A percentile compares a stretch with the other conserved stretches of the same genome.
Conservation (phyloP, 192 early-diverging fungal species). For the Kickxella alabastrina region DNA sequence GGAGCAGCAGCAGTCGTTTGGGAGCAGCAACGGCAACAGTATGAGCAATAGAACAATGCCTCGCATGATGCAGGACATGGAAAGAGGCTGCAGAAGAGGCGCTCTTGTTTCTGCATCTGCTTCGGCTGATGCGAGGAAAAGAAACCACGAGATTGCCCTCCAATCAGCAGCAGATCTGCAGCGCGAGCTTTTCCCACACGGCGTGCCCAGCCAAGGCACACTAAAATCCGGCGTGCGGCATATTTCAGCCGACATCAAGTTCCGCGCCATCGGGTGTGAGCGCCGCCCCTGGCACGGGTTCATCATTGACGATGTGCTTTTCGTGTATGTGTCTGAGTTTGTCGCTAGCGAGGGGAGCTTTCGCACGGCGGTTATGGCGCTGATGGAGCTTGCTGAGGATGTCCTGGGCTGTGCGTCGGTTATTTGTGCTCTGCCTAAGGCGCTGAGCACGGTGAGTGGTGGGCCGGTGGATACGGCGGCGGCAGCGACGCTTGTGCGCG, state of each 20-base stretch:
- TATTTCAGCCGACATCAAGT: slow-evolving; percentile 22
- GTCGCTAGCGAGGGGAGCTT: slow-evolving; percentile 29
- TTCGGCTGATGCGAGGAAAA: background rate
- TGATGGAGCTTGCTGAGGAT: slow-evolving; percentile 53
- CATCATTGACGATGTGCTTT: slow-evolving; percentile 35
- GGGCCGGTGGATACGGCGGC: background rate
- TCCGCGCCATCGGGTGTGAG: slow-evolving; percentile 11
- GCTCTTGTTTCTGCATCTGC: slow-evolving; percentile 4
- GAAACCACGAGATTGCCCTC: slow-evolving; percentile 8
- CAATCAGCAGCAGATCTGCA: slow-evolving; percentile 23
- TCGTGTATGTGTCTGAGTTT: slow-evolving; percentile 24
- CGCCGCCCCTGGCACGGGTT: slow-evolving; percentile 37
- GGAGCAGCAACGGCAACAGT: background rate
- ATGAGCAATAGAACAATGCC: background rate
- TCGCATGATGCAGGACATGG: too few relatives aligned
- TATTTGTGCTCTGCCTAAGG: slow-evolving; percentile 37
- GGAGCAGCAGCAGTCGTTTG: slow-evolving; percentile 1
- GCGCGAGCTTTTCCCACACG: slow-evolving; percentile 36
- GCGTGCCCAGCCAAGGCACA: slow-evolving; percentile 43
- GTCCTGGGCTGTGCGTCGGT: slow-evolving; percentile 30
- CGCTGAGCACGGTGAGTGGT: background rate
- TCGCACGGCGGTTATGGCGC: slow-evolving; percentile 37
- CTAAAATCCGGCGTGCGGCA: slow-evolving; percentile 19
- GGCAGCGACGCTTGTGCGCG: slow-evolving; percentile 52
- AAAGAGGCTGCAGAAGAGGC: background rate